Evolutionary conservation across 495 filamentous ascomycete genomes (phyloP).

Genomic region (Cercophora newfieldiana): DNA sequence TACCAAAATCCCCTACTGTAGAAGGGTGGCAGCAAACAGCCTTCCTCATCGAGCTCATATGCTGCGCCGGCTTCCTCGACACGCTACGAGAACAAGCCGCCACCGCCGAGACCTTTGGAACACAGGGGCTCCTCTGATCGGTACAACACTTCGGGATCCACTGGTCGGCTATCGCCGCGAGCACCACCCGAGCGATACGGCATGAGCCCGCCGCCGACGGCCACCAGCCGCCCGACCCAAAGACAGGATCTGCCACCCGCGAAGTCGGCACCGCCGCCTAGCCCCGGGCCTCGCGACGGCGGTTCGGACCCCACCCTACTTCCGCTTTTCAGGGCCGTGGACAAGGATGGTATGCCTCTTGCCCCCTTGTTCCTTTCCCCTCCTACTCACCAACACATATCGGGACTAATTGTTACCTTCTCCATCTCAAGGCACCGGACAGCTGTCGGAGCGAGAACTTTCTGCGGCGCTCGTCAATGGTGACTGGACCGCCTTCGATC

Average conservation of each 20-base stretch:
- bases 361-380: background rate
- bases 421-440: constrained; percentile 64
- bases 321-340: constrained; percentile 87
- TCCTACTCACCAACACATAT: background rate
- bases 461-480: constrained; percentile 92
- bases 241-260: constrained; percentile 52
- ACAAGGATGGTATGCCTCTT: constrained; percentile 65
- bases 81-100: constrained; percentile 44
- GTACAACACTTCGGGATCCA: constrained; percentile 8
- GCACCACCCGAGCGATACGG: constrained; percentile 21
- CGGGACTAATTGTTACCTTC: constrained; percentile 6
- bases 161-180: constrained; percentile 18
- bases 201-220: constrained; percentile 37
- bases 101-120: constrained; percentile 36
- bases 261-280: constrained; percentile 63
- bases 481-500: constrained; percentile 91
- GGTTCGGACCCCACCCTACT: constrained; percentile 72
- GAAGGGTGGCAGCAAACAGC: constrained; percentile 34
- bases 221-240: constrained; percentile 39
- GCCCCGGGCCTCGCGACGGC: constrained; percentile 59
- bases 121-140: constrained; percentile 26
- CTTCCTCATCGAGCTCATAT: constrained; percentile 16
- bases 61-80: constrained; percentile 26
- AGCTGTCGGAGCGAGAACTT: constrained; percentile 85
- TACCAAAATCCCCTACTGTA: constrained; percentile 19